Evolutionary conservation across 805 yeast genomes (phyloP).

Genomic region (Teunomyces aglyptinius): DNA sequence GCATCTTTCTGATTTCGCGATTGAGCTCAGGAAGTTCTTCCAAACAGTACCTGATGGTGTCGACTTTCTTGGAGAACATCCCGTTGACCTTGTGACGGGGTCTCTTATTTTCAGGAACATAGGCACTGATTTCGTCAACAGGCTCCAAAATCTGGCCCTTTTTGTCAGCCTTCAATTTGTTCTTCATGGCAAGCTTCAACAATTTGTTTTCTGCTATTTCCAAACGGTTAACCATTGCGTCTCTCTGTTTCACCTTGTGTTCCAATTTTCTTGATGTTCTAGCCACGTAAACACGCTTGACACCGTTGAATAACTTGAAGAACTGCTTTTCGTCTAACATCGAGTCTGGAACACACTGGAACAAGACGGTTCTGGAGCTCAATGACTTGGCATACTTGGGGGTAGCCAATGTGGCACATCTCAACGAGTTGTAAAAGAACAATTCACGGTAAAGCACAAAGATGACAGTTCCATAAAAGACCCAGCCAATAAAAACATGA

Average conservation of each 20-base stretch:
- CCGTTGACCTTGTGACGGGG: constrained; percentile 60
- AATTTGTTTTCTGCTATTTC: constrained; percentile 65
- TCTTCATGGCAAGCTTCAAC: constrained; percentile 62
- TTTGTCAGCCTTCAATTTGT: constrained; percentile 61
- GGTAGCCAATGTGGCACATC: constrained; percentile 75
- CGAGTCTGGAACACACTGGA: constrained; percentile 79
- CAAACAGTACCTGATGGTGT: constrained; percentile 56
- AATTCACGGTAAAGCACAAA: constrained; percentile 82
- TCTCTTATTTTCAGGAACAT: constrained; percentile 65
- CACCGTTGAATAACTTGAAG: constrained; percentile 75
- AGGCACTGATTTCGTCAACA: constrained; percentile 48
- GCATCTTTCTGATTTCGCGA: constrained; percentile 55
- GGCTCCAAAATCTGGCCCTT: constrained; percentile 51
- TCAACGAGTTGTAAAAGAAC: constrained; percentile 69
- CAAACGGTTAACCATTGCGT: constrained; percentile 54
- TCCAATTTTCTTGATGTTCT: constrained; percentile 59
- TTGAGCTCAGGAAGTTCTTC: constrained; percentile 58
- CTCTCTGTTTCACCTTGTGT: constrained; percentile 57
- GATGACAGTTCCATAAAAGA: constrained; percentile 66
- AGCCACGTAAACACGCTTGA: constrained; percentile 76
- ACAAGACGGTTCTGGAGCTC: constrained; percentile 77
- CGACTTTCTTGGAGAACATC: constrained; percentile 50
- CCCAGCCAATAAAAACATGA: constrained; percentile 79
- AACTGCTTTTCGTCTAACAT: constrained; percentile 71
- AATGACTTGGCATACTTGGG: constrained; percentile 75